Conservation (phyloP, 2,329 filamentous ascomycete genomes). For the Orbilia brochopaga region DNA sequence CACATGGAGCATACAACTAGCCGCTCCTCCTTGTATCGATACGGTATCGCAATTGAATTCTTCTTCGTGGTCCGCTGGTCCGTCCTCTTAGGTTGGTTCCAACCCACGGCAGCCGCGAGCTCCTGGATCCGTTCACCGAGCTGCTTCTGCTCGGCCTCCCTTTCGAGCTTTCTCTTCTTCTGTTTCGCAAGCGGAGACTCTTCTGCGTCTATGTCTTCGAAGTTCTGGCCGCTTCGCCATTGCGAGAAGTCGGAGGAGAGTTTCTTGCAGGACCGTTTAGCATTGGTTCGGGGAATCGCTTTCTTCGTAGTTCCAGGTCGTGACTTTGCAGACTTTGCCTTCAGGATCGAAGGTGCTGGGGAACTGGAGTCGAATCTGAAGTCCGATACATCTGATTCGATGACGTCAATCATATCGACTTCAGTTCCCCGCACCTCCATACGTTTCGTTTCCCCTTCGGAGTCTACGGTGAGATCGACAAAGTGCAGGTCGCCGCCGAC, state of each 20-base stretch:
- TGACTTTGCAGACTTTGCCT: too few species aligned
- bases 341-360: too few species aligned
- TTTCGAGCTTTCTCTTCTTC: conserved; percentile 16
- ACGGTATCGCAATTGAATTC: conserved; percentile 33
- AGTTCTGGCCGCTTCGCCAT: conserved; percentile 24
- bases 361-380: too few species aligned
- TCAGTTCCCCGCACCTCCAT: too few species aligned
- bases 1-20: conserved; percentile 30
- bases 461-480: conserved; percentile 37
- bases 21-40: conserved; percentile 41
- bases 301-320: conserved; percentile 6
- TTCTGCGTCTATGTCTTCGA: conserved; percentile 9
- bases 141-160: conserved; percentile 32
- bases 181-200: background rate
- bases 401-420: too few species aligned
- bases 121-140: conserved; percentile 30
- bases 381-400: background rate
- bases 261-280: conserved; percentile 26
- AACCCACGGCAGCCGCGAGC: conserved; percentile 35
- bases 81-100: conserved; percentile 31
- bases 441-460: conserved; percentile 21
- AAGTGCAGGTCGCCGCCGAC: conserved; percentile 6
- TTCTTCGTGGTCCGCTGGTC: conserved; percentile 37
- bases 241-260: conserved; percentile 5
- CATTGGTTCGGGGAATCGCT: conserved; percentile 13